Base-by-base conservation (phyloP, 192 early-diverging fungal species). In the Entomortierella parvispora region DNA sequence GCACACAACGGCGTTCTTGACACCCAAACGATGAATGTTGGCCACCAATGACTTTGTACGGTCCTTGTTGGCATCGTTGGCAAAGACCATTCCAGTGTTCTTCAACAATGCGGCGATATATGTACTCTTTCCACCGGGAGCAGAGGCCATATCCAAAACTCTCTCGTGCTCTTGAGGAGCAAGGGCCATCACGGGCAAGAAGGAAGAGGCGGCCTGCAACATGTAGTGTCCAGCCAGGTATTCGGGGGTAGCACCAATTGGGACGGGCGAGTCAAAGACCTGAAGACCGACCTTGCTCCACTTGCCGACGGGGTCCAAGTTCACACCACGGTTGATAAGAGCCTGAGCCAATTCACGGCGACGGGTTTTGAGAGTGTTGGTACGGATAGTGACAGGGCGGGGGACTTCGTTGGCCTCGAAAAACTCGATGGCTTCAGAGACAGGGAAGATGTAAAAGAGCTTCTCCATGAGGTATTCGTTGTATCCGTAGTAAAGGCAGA, bases 221-320 rank as follows among this genome's bases (percentile, higher is more conserved):
- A 99, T 99, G 66, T 99, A 99, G 71, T 99, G 95, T 14, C 98
- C 98, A 25, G 98, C 95, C 65, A 99, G 90, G 71, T 99, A 99
- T 80, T 99, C 98, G 40, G 98, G 98, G 0, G 98, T 98, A 4
- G 98, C 98, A 79, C 89, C 89, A 50, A 99, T 89, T 28, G 98
- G 97, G 6, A 98, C 96, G 6, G 91, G 89, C 28, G 94, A 94
- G 70, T 98, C 97, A 67, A 97, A 99, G 22, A 99, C 89, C 59
- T 95, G 94, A 58, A 99, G 83, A 28, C 98, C 98, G 33, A 97
- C 96, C 71, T 99, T 99, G 59, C 90, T 92, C 98, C 98, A 99
- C 71, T 97, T 97, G 57, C 97, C 97, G 58, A 99, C 91, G 5
- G 97, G 95, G 65, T 98, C 98, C n/a, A 99, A 79, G 71, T 97